These are phyloP conservation scores for Bolboschoenus planiculmis DNA, from an alignment of 176 grass and related monocot genomes.

Conservation along the genomic window DNA sequence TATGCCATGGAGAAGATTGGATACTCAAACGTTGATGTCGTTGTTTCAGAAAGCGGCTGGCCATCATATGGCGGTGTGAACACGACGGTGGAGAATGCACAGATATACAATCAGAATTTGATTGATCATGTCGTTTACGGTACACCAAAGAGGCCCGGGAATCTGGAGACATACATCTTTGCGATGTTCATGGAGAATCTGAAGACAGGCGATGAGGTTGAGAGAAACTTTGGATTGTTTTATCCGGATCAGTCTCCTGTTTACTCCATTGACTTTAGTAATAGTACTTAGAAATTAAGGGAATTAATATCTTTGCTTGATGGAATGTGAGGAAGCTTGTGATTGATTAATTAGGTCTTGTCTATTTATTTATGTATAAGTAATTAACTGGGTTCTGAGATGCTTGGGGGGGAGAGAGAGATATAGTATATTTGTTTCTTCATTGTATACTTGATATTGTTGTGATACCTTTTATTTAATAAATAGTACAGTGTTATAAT, in stretches of 20 bases:
- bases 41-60: constrained; percentile 64
- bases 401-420: background rate
- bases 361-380: background rate
- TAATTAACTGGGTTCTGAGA: background rate
- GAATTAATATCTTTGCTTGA: background rate
- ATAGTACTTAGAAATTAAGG: background rate
- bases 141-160: constrained; percentile 31
- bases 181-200: constrained; percentile 74
- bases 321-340: no score
- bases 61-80: constrained; percentile 45
- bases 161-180: constrained; percentile 44
- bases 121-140: constrained; percentile 33
- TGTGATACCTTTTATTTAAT: background rate
- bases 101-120: constrained; percentile 57
- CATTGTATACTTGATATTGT: background rate
- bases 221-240: constrained; percentile 50
- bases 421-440: background rate
- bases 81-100: constrained; percentile 33
- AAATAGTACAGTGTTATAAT: background rate
- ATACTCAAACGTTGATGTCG: constrained; percentile 6
- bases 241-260: constrained; percentile 33
- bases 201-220: constrained; percentile 27
- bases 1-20: constrained; percentile 52
- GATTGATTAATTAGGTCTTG: no score
- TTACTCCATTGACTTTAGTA: constrained; percentile 33